Conservation (phyloP, 805 yeast species). For the Ogataea ramenticola region DNA sequence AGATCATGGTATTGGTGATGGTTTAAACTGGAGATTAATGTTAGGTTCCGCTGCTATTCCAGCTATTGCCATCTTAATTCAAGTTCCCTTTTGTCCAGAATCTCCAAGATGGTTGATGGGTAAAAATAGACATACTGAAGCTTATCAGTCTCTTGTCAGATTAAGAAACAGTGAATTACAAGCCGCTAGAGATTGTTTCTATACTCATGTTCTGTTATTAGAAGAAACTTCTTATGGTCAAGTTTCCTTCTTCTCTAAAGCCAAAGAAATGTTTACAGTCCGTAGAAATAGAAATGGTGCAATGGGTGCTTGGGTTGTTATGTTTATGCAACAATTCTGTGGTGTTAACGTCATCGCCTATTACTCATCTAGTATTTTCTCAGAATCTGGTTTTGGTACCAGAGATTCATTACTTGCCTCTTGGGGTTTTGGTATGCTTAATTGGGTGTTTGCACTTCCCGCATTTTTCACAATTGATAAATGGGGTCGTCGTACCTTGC, state of each 20-base stretch:
- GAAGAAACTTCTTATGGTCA: constrained; percentile 48
- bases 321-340: constrained; percentile 89
- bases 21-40: constrained; percentile 67
- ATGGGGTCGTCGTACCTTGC: constrained; percentile 62
- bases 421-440: constrained; percentile 80
- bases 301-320: constrained; percentile 70
- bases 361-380: constrained; percentile 72
- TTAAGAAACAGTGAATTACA: constrained; percentile 46
- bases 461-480: constrained; percentile 75
- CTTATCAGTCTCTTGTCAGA: constrained; percentile 40
- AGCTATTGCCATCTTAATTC: constrained; percentile 50
- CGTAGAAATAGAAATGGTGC: constrained; percentile 83
- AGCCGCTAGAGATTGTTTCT: constrained; percentile 68
- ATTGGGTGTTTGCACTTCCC: constrained; percentile 75
- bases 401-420: constrained; percentile 68
- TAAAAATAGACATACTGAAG: constrained; percentile 53
- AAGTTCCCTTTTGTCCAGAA: constrained; percentile 64
- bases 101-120: constrained; percentile 78
- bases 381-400: constrained; percentile 56
- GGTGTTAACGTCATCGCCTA: constrained; percentile 86
- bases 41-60: constrained; percentile 63
- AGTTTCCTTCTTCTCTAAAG: constrained; percentile 38
- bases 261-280: constrained; percentile 55
- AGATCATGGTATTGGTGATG: constrained; percentile 35
- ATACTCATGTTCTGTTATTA: constrained; percentile 54